Evolutionary conservation across 345 rosid species (phyloP).

Genomic region (Linum usitatissimum): DNA sequence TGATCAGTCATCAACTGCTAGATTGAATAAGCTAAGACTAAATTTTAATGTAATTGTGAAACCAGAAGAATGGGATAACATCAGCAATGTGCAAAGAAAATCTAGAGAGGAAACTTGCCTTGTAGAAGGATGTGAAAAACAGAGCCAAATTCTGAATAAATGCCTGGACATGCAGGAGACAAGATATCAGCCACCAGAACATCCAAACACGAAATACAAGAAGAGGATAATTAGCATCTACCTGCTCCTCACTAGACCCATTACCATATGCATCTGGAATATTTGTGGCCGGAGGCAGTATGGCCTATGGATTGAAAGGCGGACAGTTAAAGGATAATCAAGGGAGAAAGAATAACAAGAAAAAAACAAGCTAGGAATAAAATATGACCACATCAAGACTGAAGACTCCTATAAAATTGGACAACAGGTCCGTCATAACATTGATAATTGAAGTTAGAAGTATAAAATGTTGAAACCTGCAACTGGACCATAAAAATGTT

Average conservation of each 20-base stretch:
- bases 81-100: not conserved
- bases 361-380: not conserved
- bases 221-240: constrained; percentile 9
- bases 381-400: not conserved
- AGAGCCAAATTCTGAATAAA: constrained; percentile 98
- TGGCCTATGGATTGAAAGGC: constrained; percentile 30
- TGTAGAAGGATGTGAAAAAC: constrained; percentile 91
- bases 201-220: not conserved
- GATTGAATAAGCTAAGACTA: too few species aligned
- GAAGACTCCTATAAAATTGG: too few species aligned
- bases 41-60: too few species aligned
- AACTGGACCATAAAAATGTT: constrained; percentile 70
- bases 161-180: constrained; percentile 43
- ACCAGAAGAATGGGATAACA: too few species aligned
- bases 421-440: too few species aligned
- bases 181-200: not conserved
- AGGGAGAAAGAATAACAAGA: not conserved
- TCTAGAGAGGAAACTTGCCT: constrained; percentile 34
- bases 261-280: constrained; percentile 86
- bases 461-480: constrained; percentile 35
- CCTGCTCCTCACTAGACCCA: constrained; percentile 91
- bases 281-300: constrained; percentile 65
- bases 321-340: not conserved
- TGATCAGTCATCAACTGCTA: too few species aligned
- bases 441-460: not conserved